phyloP scores from a whole-genome alignment of 192 early-diverging fungal species.

The Mortierella hygrophila region DNA sequence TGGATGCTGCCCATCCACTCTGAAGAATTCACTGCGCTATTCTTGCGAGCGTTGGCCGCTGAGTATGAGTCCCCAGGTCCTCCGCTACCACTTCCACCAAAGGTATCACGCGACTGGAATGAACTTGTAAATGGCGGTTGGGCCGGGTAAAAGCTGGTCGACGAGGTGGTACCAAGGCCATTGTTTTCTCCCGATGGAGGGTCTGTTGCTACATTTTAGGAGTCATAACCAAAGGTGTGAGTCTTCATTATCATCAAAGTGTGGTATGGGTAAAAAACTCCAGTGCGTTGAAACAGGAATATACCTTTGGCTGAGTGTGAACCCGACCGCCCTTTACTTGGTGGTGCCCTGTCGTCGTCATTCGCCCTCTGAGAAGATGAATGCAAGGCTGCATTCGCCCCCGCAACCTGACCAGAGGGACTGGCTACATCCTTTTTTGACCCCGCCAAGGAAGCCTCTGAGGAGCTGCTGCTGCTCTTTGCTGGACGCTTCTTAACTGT shows the following conservation, averaged over 20 bases:
- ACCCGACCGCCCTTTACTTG: conserved; percentile 7
- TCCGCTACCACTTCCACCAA: conserved; percentile 28
- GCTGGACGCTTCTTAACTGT: conserved; percentile 21
- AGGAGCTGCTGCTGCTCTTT: background rate
- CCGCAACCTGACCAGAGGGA: background rate
- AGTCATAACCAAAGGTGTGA: background rate
- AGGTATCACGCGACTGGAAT: conserved; percentile 37
- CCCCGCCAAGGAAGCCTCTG: background rate
- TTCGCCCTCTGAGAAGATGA: background rate
- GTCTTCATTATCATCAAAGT: background rate
- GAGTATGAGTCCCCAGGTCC: conserved; percentile 8
- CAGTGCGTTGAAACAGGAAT: background rate
- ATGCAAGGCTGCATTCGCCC: background rate
- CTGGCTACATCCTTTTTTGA: background rate
- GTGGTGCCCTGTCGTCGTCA: conserved; percentile 18
- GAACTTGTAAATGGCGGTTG: conserved; percentile 22
- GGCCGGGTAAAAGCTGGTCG: conserved; percentile 23
- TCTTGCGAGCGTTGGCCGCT: background rate
- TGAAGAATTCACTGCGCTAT: conserved; percentile 13
- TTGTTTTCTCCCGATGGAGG: conserved; percentile 32
- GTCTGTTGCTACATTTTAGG: conserved; percentile 8
- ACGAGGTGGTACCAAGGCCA: conserved; percentile 7
- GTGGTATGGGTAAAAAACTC: background rate
- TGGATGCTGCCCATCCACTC: conserved; percentile 51
- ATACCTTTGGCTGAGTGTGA: conserved; percentile 37